Evolutionary conservation across 2,329 filamentous ascomycete species (phyloP), one percentile per base, ranked within the genome.

Genomic region (Clonostachys solani): DNA sequence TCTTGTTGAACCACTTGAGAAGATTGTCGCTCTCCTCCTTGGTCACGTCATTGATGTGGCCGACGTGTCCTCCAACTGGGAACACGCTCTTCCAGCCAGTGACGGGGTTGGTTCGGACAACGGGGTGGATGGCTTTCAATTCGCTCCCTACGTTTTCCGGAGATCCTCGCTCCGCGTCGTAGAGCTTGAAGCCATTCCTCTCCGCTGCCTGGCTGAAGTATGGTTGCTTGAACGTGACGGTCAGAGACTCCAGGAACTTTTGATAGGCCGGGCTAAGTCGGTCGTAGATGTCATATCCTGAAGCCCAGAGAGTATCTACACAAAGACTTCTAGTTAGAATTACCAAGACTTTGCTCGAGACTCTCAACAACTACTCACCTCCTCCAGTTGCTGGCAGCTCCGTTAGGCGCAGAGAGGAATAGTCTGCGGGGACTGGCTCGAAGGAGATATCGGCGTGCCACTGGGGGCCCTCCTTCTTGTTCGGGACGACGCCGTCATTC

Each of bases 71-170:
- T 3, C 72, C 72, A 9, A 75, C 58, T 1, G 69, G 64, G 45
- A 67, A 73, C 29, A 73, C 49, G 0, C 64, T 64, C 54, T 73
- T 84, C 80, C 81, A 84, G 0, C 80, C 81, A 0, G 80, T 83
- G 0, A 84, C 79, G 0, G 81, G 81, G 46, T 84, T 81, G 0
- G 81, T 84, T 12, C 80, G 69, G 6, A 83, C 67, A 1, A 83
- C 72, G 1, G 80, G 79, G 50, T 84, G 80, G 1, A 69, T 62
- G 0, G 78, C 71, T 10, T 55, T 58, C 35, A 84, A 62, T 5
- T 72, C 63, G 16, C 56, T 61, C 3, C 77, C 80, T 2, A 74
- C 58, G 49, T 84, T 84, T 6, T 49, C 54, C 0, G 60, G 60
- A 16, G 55, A 47, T 3, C 69, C 69, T 10, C 68, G 54, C 3